These are phyloP conservation scores for Ascochyta rabiei DNA, from an alignment of 2,329 filamentous ascomycete species.

Conservation along the genomic window DNA sequence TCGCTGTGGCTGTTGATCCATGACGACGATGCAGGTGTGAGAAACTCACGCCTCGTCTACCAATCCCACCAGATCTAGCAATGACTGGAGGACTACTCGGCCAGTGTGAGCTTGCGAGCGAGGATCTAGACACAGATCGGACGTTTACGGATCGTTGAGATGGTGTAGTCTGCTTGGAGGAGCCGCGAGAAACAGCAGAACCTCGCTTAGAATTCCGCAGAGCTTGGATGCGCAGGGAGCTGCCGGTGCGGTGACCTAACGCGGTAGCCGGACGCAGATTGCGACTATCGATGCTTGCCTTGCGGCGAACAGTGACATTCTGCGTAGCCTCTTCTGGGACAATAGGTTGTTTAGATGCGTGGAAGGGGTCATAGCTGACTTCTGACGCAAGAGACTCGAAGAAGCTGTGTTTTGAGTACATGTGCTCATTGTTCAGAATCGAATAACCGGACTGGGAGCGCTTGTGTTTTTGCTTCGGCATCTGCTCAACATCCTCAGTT, in stretches of 20 bases:
- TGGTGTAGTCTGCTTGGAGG: constrained; percentile 41
- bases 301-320: constrained; percentile 72
- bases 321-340: constrained; percentile 58
- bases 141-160: constrained; percentile 32
- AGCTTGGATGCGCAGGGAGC: constrained; percentile 52
- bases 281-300: constrained; percentile 41
- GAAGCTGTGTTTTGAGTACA: constrained; percentile 56
- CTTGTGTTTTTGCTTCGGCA: constrained; percentile 46
- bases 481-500: constrained; percentile 38
- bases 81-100: constrained; percentile 56
- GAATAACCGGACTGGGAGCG: constrained; percentile 62
- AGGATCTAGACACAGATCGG: constrained; percentile 47
- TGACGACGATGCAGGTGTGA: constrained; percentile 57
- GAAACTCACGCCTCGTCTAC: constrained; percentile 69
- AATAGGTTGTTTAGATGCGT: constrained; percentile 67
- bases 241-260: constrained; percentile 49
- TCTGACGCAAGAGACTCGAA: constrained; percentile 56
- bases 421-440: constrained; percentile 61
- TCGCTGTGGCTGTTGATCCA: constrained; percentile 50
- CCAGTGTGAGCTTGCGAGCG: constrained; percentile 54
- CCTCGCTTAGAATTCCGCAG: constrained; percentile 40
- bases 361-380: constrained; percentile 83
- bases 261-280: constrained; percentile 46
- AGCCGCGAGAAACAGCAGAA: constrained; percentile 40
- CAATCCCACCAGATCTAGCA: constrained; percentile 56